phyloP scores from a whole-genome alignment of 768 basidiomycete species.

The Trametes punicea region DNA sequence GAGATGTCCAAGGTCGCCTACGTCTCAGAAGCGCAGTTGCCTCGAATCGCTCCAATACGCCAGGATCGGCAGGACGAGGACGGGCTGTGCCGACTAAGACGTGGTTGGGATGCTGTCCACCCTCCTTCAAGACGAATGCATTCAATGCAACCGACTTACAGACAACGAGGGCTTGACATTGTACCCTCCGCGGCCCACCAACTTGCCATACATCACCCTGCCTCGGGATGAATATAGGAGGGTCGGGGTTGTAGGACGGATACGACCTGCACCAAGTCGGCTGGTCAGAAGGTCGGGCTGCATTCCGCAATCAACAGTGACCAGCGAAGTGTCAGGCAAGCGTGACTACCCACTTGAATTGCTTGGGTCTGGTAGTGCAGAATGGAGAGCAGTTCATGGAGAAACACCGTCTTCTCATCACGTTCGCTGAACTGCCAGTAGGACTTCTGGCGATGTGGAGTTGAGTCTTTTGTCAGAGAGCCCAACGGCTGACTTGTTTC shows the following conservation, averaged over 20 bases:
- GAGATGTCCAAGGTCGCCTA: neutral
- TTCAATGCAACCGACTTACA: neutral
- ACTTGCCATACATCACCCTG: slow-evolving; percentile 15
- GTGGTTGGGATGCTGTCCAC: slow-evolving; percentile 9
- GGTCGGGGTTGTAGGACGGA: slow-evolving; percentile 6
- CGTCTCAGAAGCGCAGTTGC: slow-evolving; percentile 7
- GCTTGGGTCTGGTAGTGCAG: too few relatives aligned
- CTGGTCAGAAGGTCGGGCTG: neutral
- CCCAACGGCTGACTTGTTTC: neutral
- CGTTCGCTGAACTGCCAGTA: too few relatives aligned
- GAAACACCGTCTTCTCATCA: too few relatives aligned
- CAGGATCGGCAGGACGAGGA: slow-evolving; percentile 5
- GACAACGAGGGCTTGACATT: slow-evolving; percentile 1
- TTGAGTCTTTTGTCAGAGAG: neutral
- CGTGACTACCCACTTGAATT: too few relatives aligned
- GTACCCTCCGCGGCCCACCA: slow-evolving; percentile 16
- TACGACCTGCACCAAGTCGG: slow-evolving; percentile 5
- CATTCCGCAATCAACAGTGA: neutral
- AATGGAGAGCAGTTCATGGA: neutral
- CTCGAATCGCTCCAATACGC: slow-evolving; percentile 2
- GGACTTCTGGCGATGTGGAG: slow-evolving; percentile 5
- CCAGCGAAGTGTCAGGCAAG: too few relatives aligned
- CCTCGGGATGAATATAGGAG: slow-evolving; percentile 7
- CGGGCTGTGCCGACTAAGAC: slow-evolving; percentile 3
- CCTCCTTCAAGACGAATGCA: slow-evolving; percentile 5